Evolutionary conservation across 2,329 filamentous ascomycete genomes (phyloP).

Genomic region (Albophoma yamanashiensis): DNA sequence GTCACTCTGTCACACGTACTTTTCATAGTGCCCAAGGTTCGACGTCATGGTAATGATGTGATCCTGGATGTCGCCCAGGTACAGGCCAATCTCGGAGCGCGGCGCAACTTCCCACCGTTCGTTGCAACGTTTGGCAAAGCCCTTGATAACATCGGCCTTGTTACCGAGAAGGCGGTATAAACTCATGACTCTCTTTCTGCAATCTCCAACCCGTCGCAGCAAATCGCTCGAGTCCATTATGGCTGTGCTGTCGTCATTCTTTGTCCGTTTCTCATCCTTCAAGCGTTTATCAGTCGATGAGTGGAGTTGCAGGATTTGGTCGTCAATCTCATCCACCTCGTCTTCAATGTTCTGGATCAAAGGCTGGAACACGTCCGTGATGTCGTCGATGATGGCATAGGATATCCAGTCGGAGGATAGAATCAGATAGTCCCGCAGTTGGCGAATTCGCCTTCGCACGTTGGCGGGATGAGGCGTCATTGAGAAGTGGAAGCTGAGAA

Average conservation of each 20-base stretch:
- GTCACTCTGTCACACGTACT: slow-evolving; percentile 42
- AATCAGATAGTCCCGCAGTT: slow-evolving; percentile 87
- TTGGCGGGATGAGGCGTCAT: slow-evolving; percentile 93
- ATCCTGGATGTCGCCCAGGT: slow-evolving; percentile 96
- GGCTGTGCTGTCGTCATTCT: slow-evolving; percentile 31
- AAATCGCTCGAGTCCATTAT: slow-evolving; percentile 56
- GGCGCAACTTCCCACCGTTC: slow-evolving; percentile 97
- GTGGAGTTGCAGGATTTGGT: slow-evolving; percentile 76
- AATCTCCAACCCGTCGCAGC: slow-evolving; percentile 85
- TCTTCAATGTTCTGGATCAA: slow-evolving; percentile 89
- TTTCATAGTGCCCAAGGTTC: slow-evolving; percentile 92
- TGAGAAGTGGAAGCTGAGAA: slow-evolving; percentile 96
- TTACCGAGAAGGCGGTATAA: slow-evolving; percentile 87
- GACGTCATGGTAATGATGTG: slow-evolving; percentile 99
- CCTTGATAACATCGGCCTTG: slow-evolving; percentile 98
- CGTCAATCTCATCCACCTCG: slow-evolving; percentile 95
- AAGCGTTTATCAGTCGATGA: slow-evolving; percentile 37
- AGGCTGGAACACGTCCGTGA: slow-evolving; percentile 91
- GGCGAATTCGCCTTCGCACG: slow-evolving; percentile 83
- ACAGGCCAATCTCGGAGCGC: slow-evolving; percentile 90
- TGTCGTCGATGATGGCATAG: slow-evolving; percentile 95
- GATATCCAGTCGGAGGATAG: slow-evolving; percentile 96
- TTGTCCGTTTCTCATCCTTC: slow-evolving; percentile 29
- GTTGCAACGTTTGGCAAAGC: slow-evolving; percentile 95
- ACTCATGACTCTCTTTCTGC: slow-evolving; percentile 94